Evolutionary conservation across 495 filamentous ascomycete species (phyloP), one percentile per base, ranked within the genome.

Genomic region (Aspergillus baeticus): DNA sequence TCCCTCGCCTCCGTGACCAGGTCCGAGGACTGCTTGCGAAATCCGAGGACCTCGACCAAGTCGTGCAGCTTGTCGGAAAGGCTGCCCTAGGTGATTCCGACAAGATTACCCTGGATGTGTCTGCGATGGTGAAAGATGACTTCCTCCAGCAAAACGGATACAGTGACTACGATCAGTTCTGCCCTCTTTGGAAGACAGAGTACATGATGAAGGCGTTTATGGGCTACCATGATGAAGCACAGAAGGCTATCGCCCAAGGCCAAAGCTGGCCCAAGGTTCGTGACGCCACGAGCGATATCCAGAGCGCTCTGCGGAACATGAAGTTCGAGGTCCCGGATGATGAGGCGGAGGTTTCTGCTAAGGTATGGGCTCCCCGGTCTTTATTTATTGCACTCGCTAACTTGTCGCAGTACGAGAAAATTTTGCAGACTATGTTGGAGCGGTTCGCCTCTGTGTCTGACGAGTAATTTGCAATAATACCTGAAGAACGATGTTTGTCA

Each of bases 181-280:
- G 94, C 69, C 94, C 94, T 33, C 80, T 99, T 67, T 99, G 93
- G 93, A 99, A 99, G 84, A 99, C 94, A 4, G 86, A 93, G 67
- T 99, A 95, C 84, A 97, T 99, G 94, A 99, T 99, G 94, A 96
- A 94, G 81, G 85, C 87, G 43, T 96, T 99, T 84, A 91, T 98
- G 84, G 89, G 86, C 48, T 99, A 91, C 81, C 90, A 96, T 63
- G 95, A 99, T 69, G 94, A 99, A 76, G 86, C 90, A 10, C 94
- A 98, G 72, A 98, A 96, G 80, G 93, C 92, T 1, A 77, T 99
- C 64, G 82, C 89, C 15, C 88, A 95, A 64, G 94, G 94, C 51
- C 87, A 90, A 66, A 87, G 74, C 71, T 99, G 94, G 94, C 73
- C 75, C 65, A 98, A 94, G 84, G 86, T 98, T 41, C 84, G 93